Evolutionary conservation across 2,329 filamentous ascomycete species (phyloP).

Genomic region (Chrysoporthe austroafricana): DNA sequence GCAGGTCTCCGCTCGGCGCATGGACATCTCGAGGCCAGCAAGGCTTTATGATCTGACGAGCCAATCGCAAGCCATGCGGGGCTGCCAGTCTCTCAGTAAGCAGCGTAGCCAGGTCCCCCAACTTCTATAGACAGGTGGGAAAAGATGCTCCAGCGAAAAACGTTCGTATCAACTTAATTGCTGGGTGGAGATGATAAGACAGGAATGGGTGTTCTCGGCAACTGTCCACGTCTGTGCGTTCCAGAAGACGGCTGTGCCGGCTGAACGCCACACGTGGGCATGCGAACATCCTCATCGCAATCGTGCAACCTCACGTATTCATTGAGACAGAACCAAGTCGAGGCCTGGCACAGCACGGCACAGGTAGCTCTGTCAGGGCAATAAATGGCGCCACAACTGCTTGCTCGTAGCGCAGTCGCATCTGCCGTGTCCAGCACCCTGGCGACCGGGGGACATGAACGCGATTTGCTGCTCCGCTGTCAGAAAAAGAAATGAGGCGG

Average conservation of each 20-base stretch:
- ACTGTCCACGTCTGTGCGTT: not conserved
- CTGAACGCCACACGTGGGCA: conserved; percentile 4
- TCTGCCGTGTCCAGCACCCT: not conserved
- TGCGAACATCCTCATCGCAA: not conserved
- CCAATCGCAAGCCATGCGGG: conserved; percentile 24
- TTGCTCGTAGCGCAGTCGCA: not conserved
- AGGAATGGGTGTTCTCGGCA: not conserved
- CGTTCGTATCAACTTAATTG: conserved; percentile 1
- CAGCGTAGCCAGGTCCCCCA: not conserved
- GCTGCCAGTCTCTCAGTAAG: not conserved
- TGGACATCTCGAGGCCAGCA: conserved; percentile 14
- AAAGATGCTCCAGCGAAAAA: not conserved
- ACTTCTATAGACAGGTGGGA: not conserved
- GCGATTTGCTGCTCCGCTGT: conserved; percentile 1
- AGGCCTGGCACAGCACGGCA: conserved; percentile 19
- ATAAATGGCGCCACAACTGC: not conserved
- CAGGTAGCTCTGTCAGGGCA: conserved; percentile 7
- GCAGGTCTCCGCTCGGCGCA: conserved; percentile 15
- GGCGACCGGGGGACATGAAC: not conserved
- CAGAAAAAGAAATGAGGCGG: conserved; percentile 10
- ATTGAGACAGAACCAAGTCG: conserved; percentile 7
- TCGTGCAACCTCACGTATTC: not conserved
- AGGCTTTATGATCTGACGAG: conserved; percentile 18
- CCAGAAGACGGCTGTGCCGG: not conserved
- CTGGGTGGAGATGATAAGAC: not conserved